A percentile compares a stretch with the other conserved stretches of the same genome.
phyloP scores from a whole-genome alignment of 2,329 filamentous ascomycete species.

The Tothia fuscella region DNA sequence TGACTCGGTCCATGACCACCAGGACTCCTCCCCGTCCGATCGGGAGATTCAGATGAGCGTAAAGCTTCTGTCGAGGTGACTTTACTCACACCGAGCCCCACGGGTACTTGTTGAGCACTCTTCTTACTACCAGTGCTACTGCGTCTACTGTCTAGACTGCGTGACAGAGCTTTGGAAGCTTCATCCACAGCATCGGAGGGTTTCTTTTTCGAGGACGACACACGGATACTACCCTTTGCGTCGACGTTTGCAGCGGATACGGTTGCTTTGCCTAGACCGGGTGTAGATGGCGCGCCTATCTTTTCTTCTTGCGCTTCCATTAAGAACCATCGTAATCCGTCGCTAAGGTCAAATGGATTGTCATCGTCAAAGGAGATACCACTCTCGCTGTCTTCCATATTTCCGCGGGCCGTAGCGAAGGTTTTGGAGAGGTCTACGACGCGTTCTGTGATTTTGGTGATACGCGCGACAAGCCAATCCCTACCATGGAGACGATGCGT shows the following conservation, averaged over 20 bases:
- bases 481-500: constrained; percentile 69
- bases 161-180: constrained; percentile 48
- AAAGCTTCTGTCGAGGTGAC: constrained; percentile 1
- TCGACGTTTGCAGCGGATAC: constrained; percentile 81
- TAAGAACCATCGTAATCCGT: constrained; percentile 91
- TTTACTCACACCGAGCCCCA: constrained; percentile 4
- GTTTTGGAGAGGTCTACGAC: constrained; percentile 85
- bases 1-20: constrained; percentile 8
- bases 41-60: not conserved
- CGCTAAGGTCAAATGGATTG: constrained; percentile 92
- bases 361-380: constrained; percentile 61
- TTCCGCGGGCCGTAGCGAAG: constrained; percentile 38
- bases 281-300: constrained; percentile 74
- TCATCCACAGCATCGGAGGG: constrained; percentile 29
- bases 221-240: constrained; percentile 56
- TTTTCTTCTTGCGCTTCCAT: constrained; percentile 92
- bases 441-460: constrained; percentile 80
- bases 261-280: constrained; percentile 80
- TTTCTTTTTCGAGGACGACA: constrained; percentile 24
- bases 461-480: constrained; percentile 95
- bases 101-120: constrained; percentile 35
- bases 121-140: constrained; percentile 81
- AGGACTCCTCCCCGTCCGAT: not conserved
- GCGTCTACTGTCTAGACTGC: constrained; percentile 80
- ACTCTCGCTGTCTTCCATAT: constrained; percentile 42